Base-by-base conservation (phyloP, 805 yeast genomes). In the Candida hungchunana region DNA sequence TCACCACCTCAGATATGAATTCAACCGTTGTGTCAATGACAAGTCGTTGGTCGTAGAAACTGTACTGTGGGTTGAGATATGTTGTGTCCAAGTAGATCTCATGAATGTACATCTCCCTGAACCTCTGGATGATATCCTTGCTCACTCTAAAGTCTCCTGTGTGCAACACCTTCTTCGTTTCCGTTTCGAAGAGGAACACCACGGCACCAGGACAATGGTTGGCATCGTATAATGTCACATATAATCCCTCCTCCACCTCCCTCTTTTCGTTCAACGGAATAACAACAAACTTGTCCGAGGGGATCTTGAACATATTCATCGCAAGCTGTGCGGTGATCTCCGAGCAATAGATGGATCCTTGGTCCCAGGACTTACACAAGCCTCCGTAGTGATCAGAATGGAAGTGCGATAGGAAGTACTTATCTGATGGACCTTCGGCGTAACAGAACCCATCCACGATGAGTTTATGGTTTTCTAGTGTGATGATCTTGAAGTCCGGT, bases 131-230 rank as follows among this genome's bases (percentile, higher is more conserved):
- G 58, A 66, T 78, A 4, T 52, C 48, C 23, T 60, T 59, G 44
- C 73, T 71, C 9, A 88, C 87, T 39, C 98, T 64, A 52, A 90
- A 93, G 60, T 93, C 98, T 3, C 98, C 98, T 34, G 97, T 88
- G 57, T 93, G 98, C 21, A 93, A 60, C 4, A 70, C 66, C 27
- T 59, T 60, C 13, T 58, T 53, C 3, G 40, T 37, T 1, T 43
- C 35, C 0, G 58, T 30, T 48, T 79, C 81, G 49, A 86, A 82
- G 10, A 88, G 59, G 41, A 89, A 83, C 0, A 93, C 73, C 0
- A 77, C 86, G 3, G 97, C 86, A 2, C 98, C 98, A 1, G 98
- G 98, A 59, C 98, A 93, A 60, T 93, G 98, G 49, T 93, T 90
- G 0, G 97, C 98, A 47, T 85, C 88, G 6, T 82, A 59, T 10